Percentiles rank a stretch among this genome's conserved stretches.
Evolutionary conservation across 169 alveolate genomes (phyloP).

Genomic region (Fabrea salina): DNA sequence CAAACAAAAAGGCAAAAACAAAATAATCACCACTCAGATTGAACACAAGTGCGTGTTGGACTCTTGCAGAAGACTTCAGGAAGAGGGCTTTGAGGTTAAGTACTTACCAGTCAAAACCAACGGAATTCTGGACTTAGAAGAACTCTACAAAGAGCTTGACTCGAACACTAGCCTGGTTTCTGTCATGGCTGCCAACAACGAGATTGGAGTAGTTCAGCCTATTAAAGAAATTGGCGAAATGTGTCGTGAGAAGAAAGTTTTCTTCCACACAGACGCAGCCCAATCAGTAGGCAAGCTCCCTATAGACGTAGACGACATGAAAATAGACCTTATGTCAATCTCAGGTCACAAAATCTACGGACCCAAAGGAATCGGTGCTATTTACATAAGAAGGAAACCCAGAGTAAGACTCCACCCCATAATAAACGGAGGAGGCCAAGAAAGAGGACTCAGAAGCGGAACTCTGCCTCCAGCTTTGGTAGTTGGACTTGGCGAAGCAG

Average conservation of each 20-base stretch:
- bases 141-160: slow-evolving; percentile 85
- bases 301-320: slow-evolving; percentile 89
- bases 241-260: slow-evolving; percentile 89
- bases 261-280: slow-evolving; percentile 95
- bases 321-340: slow-evolving; percentile 91
- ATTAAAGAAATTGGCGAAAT: slow-evolving; percentile 90
- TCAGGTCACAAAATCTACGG: slow-evolving; percentile 98
- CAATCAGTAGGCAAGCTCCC: slow-evolving; percentile 93
- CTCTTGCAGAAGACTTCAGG: slow-evolving; percentile 87
- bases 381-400: slow-evolving; percentile 93
- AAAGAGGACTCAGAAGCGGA: slow-evolving; percentile 97
- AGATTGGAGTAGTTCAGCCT: slow-evolving; percentile 96
- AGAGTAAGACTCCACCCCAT: slow-evolving; percentile 92
- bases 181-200: slow-evolving; percentile 95
- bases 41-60: slow-evolving; percentile 98
- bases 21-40: slow-evolving; percentile 95
- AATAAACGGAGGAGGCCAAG: slow-evolving; percentile 99
- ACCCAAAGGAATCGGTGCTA: slow-evolving; percentile 99
- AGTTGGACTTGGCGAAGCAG: slow-evolving; percentile 98
- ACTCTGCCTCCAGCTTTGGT: slow-evolving; percentile 89
- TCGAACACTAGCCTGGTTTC: slow-evolving; percentile 93
- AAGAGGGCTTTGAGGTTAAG: slow-evolving; percentile 91
- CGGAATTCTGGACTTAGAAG: slow-evolving; percentile 88
- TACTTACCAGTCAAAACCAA: slow-evolving; percentile 90
- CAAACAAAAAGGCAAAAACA: slow-evolving; percentile 81